Evolutionary conservation across 768 basidiomycete genomes (phyloP), one percentile per base, ranked within the genome.

Genomic region (Boletus tomentosulus): DNA sequence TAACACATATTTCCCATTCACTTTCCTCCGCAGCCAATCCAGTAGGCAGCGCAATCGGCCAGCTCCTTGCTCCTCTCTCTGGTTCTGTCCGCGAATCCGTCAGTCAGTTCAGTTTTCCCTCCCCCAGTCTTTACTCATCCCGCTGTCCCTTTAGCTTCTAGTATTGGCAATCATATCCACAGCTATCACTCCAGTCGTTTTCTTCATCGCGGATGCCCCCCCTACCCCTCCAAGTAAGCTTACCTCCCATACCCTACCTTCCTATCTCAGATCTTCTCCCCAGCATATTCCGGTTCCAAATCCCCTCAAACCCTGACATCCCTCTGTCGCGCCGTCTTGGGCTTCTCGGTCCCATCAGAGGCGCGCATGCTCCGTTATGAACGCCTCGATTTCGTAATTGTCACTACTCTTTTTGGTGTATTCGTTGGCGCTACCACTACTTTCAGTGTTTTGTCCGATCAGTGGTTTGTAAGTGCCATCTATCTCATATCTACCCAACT

Each of bases 191-290:
- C 89, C 89, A 0, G 73, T 77, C 19, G 73, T 81, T 3, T 73
- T 92, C 45, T 65, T 90, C 24, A 78, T 94, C 24, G 62, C 73
- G 2, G 73, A 73, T 31, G 74, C 77, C 1, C 91, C 91, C 7
- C 88, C 89, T 22, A 83, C 78, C 8, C 91, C 91, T 27, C 91
- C 91, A 0, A 92, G 90, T 92, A 68, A 38, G 79, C 48, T 10
- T 15, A 2, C 45, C 15, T 22, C 19, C 2, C 24, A 9, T 31
- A 24, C 30, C 37, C 33, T 16, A 6, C 22, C 4, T 34, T 7
- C 11, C 15, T 30, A 19, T 24, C 15, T 2, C 5, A 15, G 44
- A 31, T 16, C 25, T 46, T 8, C 35, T n/a, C 44, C 31, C 12
- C 58, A 88, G 87, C 87, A 0, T 86, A 81, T 65, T 74, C 88